Conservation (phyloP, 2,329 filamentous ascomycete genomes). For the Parafenestella ontariensis region DNA sequence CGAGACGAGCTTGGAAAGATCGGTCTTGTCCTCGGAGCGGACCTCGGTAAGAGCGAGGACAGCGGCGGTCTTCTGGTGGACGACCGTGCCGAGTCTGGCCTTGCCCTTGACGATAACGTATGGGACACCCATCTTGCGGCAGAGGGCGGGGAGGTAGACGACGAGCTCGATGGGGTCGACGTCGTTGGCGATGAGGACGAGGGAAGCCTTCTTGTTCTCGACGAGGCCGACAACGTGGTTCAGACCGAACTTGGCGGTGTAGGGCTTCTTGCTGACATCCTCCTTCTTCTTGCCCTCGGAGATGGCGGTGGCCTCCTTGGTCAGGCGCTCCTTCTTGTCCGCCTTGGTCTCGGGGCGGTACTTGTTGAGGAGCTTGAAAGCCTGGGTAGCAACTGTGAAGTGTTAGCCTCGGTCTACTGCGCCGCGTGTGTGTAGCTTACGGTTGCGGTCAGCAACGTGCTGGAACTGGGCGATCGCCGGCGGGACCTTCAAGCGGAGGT, state of each 20-base stretch:
- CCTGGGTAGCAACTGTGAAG: conserved; percentile 77
- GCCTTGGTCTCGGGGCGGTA: conserved; percentile 99
- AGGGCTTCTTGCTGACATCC: conserved; percentile 97
- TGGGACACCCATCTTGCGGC: conserved; percentile 99
- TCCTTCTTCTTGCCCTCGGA: conserved; percentile 99
- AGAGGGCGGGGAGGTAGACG: conserved; percentile 97
- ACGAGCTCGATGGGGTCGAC: conserved; percentile 99
- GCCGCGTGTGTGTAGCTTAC: conserved; percentile 29
- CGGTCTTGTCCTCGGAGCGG: conserved; percentile 96
- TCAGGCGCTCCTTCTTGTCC: conserved; percentile 99
- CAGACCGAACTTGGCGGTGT: conserved; percentile 98
- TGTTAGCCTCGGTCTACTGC: conserved; percentile 75
- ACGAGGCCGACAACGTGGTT: conserved; percentile 79
- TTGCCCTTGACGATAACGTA: conserved; percentile 99
- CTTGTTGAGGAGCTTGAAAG: conserved; percentile 99
- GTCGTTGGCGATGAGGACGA: conserved; percentile 98
- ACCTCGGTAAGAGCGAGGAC: conserved; percentile 96
- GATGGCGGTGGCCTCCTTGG: conserved; percentile 97
- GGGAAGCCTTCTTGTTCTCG: conserved; percentile 96
- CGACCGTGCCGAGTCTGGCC: conserved; percentile 96
- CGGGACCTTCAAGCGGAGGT: conserved; percentile 97
- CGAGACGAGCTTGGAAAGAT: conserved; percentile 95
- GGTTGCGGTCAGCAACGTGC: conserved; percentile 73
- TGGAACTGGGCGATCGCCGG: conserved; percentile 98
- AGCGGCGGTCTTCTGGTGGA: conserved; percentile 99